Evolutionary conservation across 495 filamentous ascomycete species (phyloP).

Genomic region (Hyaloscypha finlandica): DNA sequence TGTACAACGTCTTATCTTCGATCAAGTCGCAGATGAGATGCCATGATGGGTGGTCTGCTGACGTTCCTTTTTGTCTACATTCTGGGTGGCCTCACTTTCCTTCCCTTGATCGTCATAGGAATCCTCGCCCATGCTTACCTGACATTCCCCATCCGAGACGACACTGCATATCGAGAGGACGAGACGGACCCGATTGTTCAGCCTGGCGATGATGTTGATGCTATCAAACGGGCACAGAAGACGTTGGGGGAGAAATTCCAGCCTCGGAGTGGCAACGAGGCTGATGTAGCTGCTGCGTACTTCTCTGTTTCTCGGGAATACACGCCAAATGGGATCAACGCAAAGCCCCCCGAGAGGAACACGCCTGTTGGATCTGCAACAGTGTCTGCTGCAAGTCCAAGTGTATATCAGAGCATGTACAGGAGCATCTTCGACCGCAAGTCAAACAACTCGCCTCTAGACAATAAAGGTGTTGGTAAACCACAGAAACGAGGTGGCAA

Average conservation of each 20-base stretch:
- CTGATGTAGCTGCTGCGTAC: slow-evolving; percentile 89
- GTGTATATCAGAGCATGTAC: slow-evolving; percentile 98
- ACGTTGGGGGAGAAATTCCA: slow-evolving; percentile 55
- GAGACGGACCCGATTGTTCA: slow-evolving; percentile 42
- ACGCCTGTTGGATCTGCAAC: slow-evolving; percentile 73
- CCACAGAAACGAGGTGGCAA: slow-evolving; percentile 75
- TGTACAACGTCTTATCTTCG: not conserved
- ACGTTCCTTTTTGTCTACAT: slow-evolving; percentile 76
- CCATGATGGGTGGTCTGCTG: slow-evolving; percentile 66
- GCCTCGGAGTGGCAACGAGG: slow-evolving; percentile 51
- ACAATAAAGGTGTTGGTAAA: slow-evolving; percentile 53
- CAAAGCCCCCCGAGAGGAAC: slow-evolving; percentile 84
- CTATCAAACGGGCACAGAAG: slow-evolving; percentile 46
- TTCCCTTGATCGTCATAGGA: slow-evolving; percentile 70
- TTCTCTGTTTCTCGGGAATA: slow-evolving; percentile 95
- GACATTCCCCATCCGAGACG: slow-evolving; percentile 58
- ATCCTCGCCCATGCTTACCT: slow-evolving; percentile 69
- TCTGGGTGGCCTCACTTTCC: slow-evolving; percentile 86
- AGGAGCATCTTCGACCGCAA: slow-evolving; percentile 92
- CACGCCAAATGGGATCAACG: slow-evolving; percentile 85
- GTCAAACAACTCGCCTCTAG: slow-evolving; percentile 49
- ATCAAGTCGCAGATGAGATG: slow-evolving; percentile 13
- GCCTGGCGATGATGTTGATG: slow-evolving; percentile 49
- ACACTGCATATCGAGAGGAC: slow-evolving; percentile 24
- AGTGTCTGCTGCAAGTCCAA: slow-evolving; percentile 73